phyloP scores from a whole-genome alignment of 176 grass and related monocot species.

The Coix lacrymajobi region DNA sequence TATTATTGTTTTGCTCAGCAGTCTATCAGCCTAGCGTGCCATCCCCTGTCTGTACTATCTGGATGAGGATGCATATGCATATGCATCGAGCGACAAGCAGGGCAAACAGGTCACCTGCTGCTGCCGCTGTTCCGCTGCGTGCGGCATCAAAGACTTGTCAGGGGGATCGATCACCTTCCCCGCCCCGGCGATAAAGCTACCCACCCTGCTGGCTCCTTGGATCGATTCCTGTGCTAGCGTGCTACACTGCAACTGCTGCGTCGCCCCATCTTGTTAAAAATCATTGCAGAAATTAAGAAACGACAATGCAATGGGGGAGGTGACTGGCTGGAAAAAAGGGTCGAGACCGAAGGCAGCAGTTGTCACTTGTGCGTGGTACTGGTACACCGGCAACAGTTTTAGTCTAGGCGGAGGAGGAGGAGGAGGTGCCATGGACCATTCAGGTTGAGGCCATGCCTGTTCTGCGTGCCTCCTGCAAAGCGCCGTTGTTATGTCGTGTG shows the following conservation, averaged over 20 bases:
- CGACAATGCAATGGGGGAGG: not conserved
- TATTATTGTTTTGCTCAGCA: not conserved
- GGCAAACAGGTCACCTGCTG: conserved; percentile 8
- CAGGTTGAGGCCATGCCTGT: not conserved
- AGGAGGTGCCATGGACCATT: conserved; percentile 7
- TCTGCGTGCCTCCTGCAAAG: not conserved
- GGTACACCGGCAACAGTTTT: conserved; percentile 18
- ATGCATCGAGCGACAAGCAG: not conserved
- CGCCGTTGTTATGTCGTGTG: not conserved
- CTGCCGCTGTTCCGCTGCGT: not conserved
- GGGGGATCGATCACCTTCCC: not conserved
- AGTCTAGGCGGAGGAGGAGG: not conserved
- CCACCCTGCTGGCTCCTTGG: not conserved
- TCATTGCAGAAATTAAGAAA: not conserved
- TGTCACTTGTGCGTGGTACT: not conserved
- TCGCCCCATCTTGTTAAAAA: not conserved
- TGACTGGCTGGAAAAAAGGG: not conserved
- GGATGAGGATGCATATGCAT: not conserved
- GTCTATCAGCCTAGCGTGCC: not conserved
- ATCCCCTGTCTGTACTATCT: not conserved
- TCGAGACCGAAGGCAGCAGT: not conserved
- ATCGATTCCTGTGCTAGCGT: not conserved
- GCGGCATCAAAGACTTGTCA: conserved; percentile 28
- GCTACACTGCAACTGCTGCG: not conserved
- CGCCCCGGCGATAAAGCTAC: not conserved